Evolutionary conservation across 495 filamentous ascomycete species (phyloP).

Genomic region (Rusavskia elegans): DNA sequence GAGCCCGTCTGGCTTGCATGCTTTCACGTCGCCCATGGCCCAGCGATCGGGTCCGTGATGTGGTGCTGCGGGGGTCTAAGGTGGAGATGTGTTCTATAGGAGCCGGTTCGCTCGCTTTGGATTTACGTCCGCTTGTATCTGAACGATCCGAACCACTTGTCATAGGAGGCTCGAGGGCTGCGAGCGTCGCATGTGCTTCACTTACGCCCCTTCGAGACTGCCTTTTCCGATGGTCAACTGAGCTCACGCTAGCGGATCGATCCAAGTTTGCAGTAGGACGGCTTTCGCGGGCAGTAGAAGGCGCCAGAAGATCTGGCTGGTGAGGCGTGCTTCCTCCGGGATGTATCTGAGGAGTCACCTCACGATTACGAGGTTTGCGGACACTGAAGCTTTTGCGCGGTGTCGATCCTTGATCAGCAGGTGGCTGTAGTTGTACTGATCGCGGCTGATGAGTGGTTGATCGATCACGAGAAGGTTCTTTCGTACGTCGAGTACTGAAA

Average conservation of each 20-base stretch:
- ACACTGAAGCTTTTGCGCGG: constrained; percentile 73
- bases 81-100: constrained; percentile 23
- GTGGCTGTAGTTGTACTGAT: constrained; percentile 55
- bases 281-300: constrained; percentile 47
- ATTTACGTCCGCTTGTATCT: constrained; percentile 27
- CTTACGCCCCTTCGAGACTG: constrained; percentile 42
- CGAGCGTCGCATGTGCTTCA: constrained; percentile 33
- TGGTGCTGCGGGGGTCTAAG: constrained; percentile 32
- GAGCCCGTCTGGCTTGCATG: constrained; percentile 65
- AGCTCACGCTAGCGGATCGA: constrained; percentile 74
- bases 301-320: constrained; percentile 56
- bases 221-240: constrained; percentile 53
- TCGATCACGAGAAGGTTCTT: constrained; percentile 39
- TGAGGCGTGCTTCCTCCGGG: constrained; percentile 51
- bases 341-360: constrained; percentile 39
- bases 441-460: constrained; percentile 48
- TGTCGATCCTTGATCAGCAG: constrained; percentile 42
- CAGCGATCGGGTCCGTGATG: constrained; percentile 72
- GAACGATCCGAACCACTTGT: constrained; percentile 73
- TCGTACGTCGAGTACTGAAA: constrained; percentile 72
- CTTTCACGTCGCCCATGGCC: constrained; percentile 82
- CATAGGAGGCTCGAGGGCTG: constrained; percentile 40
- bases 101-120: constrained; percentile 20
- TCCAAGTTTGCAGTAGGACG: constrained; percentile 49
- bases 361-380: constrained; percentile 48